These are phyloP conservation scores for Xylariaceae sp. DNA, from an alignment of 2,329 filamentous ascomycete genomes.

Conservation along the genomic window DNA sequence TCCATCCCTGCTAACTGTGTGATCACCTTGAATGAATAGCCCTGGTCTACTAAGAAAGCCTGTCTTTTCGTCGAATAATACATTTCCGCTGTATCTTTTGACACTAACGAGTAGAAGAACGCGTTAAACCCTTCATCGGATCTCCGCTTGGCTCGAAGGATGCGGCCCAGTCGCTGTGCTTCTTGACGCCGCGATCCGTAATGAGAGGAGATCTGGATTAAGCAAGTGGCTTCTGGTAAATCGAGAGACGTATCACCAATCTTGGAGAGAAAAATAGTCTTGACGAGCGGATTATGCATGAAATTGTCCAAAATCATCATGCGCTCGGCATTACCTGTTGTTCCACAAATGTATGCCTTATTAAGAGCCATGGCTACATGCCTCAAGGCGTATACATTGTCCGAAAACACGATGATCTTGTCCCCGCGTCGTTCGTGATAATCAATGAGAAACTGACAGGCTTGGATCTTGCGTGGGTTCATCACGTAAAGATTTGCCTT, in stretches of 20 bases:
- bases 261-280: constrained; percentile 94
- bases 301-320: constrained; percentile 91
- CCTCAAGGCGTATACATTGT: constrained; percentile 92
- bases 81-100: constrained; percentile 98
- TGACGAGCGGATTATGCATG: constrained; percentile 86
- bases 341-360: constrained; percentile 91
- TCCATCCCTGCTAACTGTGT: constrained; percentile 93
- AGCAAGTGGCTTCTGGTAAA: constrained; percentile 91
- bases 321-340: constrained; percentile 84
- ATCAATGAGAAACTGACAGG: constrained; percentile 96
- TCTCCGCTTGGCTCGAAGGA: constrained; percentile 90
- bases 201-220: constrained; percentile 97
- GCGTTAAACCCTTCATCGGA: constrained; percentile 99
- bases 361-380: constrained; percentile 82
- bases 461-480: constrained; percentile 97
- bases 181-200: constrained; percentile 97
- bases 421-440: constrained; percentile 94
- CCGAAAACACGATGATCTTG: constrained; percentile 98
- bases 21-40: constrained; percentile 98
- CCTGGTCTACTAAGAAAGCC: constrained; percentile 96
- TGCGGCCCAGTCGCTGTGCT: constrained; percentile 89
- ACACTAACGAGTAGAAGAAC: constrained; percentile 97
- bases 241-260: constrained; percentile 99
- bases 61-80: constrained; percentile 96
- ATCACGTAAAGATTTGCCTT: constrained; percentile 79